These are phyloP conservation scores for Hondaea fermentalgiana DNA, from an alignment of 108 stramenopile species.

Conservation along the genomic window DNA sequence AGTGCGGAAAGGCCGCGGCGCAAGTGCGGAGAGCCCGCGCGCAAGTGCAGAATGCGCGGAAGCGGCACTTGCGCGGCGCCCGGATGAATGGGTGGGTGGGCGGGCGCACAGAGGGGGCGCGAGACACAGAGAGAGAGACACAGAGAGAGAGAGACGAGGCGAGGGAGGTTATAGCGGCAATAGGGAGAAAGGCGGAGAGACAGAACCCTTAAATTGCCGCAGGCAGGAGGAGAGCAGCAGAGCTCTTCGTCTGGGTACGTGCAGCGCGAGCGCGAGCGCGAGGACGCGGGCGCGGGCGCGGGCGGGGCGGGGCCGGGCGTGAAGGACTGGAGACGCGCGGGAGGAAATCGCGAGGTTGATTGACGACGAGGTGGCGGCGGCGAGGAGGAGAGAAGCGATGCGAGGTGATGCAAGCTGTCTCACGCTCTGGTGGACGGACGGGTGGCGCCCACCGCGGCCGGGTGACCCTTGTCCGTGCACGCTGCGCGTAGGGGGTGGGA, in stretches of 20 bases:
- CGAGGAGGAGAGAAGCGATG: too few relatives aligned
- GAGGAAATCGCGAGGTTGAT: too few relatives aligned
- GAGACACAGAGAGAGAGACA: not conserved
- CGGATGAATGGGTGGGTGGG: too few relatives aligned
- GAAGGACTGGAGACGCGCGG: too few relatives aligned
- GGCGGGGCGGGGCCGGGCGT: not conserved
- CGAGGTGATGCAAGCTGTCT: too few relatives aligned
- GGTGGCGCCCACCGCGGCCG: too few relatives aligned
- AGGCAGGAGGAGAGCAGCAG: not conserved
- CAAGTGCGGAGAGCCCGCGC: not conserved
- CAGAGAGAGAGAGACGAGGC: not conserved
- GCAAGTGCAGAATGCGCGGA: not conserved
- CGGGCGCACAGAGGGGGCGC: not conserved
- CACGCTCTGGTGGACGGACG: too few relatives aligned
- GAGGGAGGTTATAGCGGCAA: not conserved
- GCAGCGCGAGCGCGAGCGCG: not conserved
- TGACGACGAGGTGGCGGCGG: too few relatives aligned
- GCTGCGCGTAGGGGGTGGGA: too few relatives aligned
- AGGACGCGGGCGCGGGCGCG: too few relatives aligned
- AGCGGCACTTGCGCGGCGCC: too few relatives aligned
- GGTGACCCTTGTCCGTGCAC: too few relatives aligned
- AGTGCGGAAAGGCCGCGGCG: not conserved
- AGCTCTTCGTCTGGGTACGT: not conserved
- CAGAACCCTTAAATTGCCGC: not conserved
- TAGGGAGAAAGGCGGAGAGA: not conserved